Conservation (phyloP, 768 basidiomycete genomes). For the Hypsizygus marmoreus region DNA sequence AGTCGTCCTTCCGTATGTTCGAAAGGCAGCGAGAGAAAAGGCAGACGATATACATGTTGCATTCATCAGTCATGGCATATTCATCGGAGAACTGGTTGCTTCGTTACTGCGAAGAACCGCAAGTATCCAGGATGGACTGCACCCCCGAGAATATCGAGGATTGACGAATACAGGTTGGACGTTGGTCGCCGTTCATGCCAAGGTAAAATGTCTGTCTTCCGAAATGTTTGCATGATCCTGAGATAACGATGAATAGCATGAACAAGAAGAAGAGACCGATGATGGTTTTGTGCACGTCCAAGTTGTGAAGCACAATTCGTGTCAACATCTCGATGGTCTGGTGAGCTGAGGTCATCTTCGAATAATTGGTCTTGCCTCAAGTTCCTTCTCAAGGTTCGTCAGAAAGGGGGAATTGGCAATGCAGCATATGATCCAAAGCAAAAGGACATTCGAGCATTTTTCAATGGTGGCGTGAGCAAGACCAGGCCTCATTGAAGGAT, state of each 20-base stretch:
- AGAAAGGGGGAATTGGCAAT: constrained; percentile 77
- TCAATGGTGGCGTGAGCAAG: constrained; percentile 25
- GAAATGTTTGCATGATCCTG: background rate
- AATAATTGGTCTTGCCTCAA: background rate
- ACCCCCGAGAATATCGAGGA: constrained; percentile 41
- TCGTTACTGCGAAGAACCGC: constrained; percentile 47
- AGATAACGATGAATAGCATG: constrained; percentile 12
- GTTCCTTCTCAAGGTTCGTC: constrained; percentile 42
- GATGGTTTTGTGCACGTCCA: constrained; percentile 37
- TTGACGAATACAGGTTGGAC: constrained; percentile 75
- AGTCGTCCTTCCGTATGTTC: constrained; percentile 58
- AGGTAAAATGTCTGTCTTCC: constrained; percentile 20
- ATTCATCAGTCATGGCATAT: constrained; percentile 75
- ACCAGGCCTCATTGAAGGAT: background rate
- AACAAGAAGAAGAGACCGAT: constrained; percentile 12
- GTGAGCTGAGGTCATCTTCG: constrained; percentile 37
- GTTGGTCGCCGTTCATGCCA: constrained; percentile 47
- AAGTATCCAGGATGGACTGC: constrained; percentile 19
- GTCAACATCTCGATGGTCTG: constrained; percentile 56
- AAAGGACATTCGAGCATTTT: constrained; percentile 74
- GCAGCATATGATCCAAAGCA: constrained; percentile 74
- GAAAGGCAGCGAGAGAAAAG: constrained; percentile 37
- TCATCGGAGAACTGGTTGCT: constrained; percentile 60
- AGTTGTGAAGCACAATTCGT: constrained; percentile 54
- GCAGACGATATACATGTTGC: constrained; percentile 52